phyloP scores from a whole-genome alignment of 2,329 filamentous ascomycete species.

The Fonsecaea monophora region DNA sequence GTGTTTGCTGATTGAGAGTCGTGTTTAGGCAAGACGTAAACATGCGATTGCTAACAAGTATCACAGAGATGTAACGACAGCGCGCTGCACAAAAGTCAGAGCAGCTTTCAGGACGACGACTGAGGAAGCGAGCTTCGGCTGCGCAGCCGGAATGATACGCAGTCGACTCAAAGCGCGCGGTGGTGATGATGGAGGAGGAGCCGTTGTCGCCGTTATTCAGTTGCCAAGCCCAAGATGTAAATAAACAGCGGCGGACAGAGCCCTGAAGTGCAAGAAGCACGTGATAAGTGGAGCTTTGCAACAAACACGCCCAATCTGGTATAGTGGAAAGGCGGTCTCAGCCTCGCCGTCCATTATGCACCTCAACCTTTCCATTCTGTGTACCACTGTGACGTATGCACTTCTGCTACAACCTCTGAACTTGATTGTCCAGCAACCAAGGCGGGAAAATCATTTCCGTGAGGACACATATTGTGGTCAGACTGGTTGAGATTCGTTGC shows the following conservation, averaged over 20 bases:
- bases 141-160: not conserved
- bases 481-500: not conserved
- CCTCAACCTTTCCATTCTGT: not conserved
- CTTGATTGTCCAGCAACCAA: too few relatives aligned
- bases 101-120: not conserved
- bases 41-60: not conserved
- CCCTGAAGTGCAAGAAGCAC: not conserved
- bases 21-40: not conserved
- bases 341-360: not conserved
- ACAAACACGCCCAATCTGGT: not conserved
- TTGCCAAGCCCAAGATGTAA: conserved; percentile 4
- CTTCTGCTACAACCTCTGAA: not conserved
- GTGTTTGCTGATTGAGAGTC: conserved; percentile 13
- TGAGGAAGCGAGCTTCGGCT: not conserved
- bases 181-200: not conserved
- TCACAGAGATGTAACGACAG: not conserved
- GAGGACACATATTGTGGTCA: not conserved
- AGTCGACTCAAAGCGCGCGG: not conserved
- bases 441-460: not conserved
- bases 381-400: not conserved
- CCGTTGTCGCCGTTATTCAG: not conserved
- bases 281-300: not conserved
- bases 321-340: not conserved
- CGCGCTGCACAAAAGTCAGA: not conserved
- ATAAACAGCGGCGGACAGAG: not conserved